Evolutionary conservation across 192 early-diverging fungal genomes (phyloP).

Genomic region (Cetraspora pellucida): DNA sequence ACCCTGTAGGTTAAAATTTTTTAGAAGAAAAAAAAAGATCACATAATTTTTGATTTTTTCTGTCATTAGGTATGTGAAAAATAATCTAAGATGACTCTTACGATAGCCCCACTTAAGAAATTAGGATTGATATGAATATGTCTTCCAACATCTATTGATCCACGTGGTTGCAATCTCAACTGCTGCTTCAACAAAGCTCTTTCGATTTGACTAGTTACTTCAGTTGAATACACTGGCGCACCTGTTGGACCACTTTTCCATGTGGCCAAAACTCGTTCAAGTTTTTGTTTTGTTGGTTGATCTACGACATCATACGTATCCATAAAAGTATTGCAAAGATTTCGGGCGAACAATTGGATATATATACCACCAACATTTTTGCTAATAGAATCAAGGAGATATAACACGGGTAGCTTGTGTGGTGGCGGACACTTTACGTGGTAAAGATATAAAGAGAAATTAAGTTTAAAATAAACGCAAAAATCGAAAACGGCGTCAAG

Average conservation of each 20-base stretch:
- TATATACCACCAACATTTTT: slow-evolving; percentile 91
- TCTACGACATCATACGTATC: slow-evolving; percentile 77
- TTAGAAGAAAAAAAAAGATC: background rate
- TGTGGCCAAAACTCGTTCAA: slow-evolving; percentile 78
- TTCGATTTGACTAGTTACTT: slow-evolving; percentile 56
- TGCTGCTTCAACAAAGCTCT: slow-evolving; percentile 48
- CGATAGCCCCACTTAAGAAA: slow-evolving; percentile 48
- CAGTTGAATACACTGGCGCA: slow-evolving; percentile 61
- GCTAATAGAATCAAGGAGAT: slow-evolving; percentile 93
- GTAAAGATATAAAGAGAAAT: too few relatives aligned
- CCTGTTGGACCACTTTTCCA: slow-evolving; percentile 76
- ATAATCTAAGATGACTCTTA: background rate
- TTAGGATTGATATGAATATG: slow-evolving; percentile 65
- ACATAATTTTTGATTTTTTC: background rate
- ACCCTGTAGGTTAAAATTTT: slow-evolving; percentile 1
- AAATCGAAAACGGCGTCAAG: too few relatives aligned
- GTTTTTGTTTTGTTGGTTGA: slow-evolving; percentile 60
- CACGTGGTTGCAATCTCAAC: slow-evolving; percentile 34
- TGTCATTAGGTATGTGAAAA: too few relatives aligned
- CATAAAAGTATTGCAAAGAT: slow-evolving; percentile 74
- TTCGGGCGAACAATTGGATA: slow-evolving; percentile 67
- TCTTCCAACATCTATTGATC: slow-evolving; percentile 34
- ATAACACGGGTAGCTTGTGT: slow-evolving; percentile 87
- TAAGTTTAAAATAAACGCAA: too few relatives aligned
- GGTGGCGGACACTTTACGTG: slow-evolving; percentile 40